phyloP scores from a whole-genome alignment of 129 eudicot genomes.

The Centaurea solstitialis region DNA sequence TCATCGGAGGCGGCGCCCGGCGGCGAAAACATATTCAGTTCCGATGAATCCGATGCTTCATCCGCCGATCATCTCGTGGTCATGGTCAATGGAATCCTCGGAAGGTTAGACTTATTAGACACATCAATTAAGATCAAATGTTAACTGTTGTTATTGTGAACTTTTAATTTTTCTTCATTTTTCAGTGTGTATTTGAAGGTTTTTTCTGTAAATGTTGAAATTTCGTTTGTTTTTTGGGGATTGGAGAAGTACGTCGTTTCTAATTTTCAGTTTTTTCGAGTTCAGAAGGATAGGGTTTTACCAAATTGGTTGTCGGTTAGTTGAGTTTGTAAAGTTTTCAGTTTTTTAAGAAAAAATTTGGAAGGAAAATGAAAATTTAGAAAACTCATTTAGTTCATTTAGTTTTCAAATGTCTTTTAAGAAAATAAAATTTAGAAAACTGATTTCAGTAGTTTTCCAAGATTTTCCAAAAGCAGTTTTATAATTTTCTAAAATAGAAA shows the following conservation, averaged over 20 bases:
- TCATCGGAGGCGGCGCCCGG: conserved; percentile 65
- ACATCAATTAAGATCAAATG: neutral
- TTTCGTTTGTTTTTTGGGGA: neutral
- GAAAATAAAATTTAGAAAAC: no score
- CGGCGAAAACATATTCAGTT: conserved; percentile 71
- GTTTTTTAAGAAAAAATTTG: no score
- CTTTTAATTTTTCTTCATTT: neutral
- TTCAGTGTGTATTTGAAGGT: conserved; percentile 4
- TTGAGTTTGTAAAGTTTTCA: no score
- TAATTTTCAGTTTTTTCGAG: neutral
- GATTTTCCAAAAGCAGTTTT: no score
- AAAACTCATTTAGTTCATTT: no score
- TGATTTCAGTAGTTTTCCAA: no score
- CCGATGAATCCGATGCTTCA: conserved; percentile 45
- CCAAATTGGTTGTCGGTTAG: conserved; percentile 6
- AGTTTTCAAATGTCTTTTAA: no score
- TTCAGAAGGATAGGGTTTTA: conserved; percentile 13
- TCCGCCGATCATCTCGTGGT: conserved; percentile 96
- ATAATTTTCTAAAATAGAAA: no score
- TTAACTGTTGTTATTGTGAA: neutral
- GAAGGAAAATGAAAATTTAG: no score
- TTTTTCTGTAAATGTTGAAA: neutral
- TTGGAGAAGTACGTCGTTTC: neutral
- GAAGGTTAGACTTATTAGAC: conserved; percentile 47
- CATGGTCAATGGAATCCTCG: conserved; percentile 93